Evolutionary conservation across 1,284 basidiomycete genomes (phyloP).

Genomic region (Ceratobasidium theobromae): DNA sequence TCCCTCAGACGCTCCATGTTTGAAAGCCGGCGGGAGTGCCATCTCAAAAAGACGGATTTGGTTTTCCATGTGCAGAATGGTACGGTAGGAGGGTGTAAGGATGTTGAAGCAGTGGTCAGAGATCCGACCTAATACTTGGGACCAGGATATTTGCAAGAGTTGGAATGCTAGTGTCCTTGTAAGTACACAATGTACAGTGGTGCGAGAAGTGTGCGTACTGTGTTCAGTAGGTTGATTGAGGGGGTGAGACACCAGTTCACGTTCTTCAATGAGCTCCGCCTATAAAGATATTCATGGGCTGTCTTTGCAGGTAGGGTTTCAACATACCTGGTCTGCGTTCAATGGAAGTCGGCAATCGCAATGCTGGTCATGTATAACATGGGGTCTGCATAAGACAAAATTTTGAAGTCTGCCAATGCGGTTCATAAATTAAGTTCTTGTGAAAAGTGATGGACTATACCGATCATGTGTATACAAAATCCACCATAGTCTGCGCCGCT

Average conservation of each 20-base stretch:
- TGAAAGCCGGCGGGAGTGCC: not conserved
- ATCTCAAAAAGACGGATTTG: slow-evolving; percentile 16
- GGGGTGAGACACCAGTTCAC: slow-evolving; percentile 23
- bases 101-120: slow-evolving; percentile 18
- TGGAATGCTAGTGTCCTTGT: slow-evolving; percentile 1
- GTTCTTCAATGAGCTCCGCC: slow-evolving; percentile 28
- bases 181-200: not conserved
- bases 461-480: slow-evolving; percentile 25
- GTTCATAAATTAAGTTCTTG: too few relatives aligned
- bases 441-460: not conserved
- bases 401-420: slow-evolving; percentile 12
- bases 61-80: slow-evolving; percentile 21
- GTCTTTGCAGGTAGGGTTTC: not conserved
- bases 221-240: slow-evolving; percentile 25
- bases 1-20: slow-evolving; percentile 6
- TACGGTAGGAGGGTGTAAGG: slow-evolving; percentile 12
- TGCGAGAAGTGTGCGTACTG: not conserved
- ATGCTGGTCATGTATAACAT: slow-evolving; percentile 19
- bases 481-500: slow-evolving; percentile 29
- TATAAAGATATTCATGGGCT: not conserved
- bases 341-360: slow-evolving; percentile 15
- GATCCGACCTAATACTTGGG: slow-evolving; percentile 16
- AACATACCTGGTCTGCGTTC: slow-evolving; percentile 23
- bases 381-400: slow-evolving; percentile 21
- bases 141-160: slow-evolving; percentile 19